Base-by-base conservation (phyloP, 768 basidiomycete species). In the Tricholoma terreum region DNA sequence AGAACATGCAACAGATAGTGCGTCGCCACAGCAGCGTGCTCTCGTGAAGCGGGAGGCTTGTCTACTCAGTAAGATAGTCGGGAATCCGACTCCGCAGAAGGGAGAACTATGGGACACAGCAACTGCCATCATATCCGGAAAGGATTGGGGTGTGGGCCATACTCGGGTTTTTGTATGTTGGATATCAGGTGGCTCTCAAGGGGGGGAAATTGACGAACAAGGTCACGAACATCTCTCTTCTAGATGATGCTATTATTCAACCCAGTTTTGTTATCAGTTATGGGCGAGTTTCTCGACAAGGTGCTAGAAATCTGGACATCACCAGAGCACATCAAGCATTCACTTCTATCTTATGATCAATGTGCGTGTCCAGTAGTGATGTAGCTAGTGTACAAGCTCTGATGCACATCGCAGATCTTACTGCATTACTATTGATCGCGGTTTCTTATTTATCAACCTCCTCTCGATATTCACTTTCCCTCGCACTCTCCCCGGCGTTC, bases 281-380 rank as follows among this genome's bases (percentile, higher is more conserved):
- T 87, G 12, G 71, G 76, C 9, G 62, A 69, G 1, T 73, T 88
- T 33, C 70, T 89, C 21, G 69, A 76, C 36, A 74, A 69, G 48
- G 69, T 82, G 1, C 66, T 90, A 6, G 82, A 84, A 5, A 67
- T 79, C 0, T 98, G 96, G 96, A 78, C 87, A 4, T 80, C 86
- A 21, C 71, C 84, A 1, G 88, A 89, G 46, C 89, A 94, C 64
- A 79, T 97, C 65, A 89, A 85, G 59, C 88, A 89, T 68, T 92
- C 92, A 0, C 72, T 90, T 21, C 75, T 93, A 6, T 80, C 83
- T 19, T 79, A 81, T 17, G 93, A 96, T 71, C 84, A 75, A 53
- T 92, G 92, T 93, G 71, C 59, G 88, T 76, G 1, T 12, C 17
- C 10, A 22, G 15, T 15, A 14, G 22, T n/a, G 30, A 54, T 27